Base-by-base conservation (phyloP, 805 yeast species). In the Saturnispora saitoi region DNA sequence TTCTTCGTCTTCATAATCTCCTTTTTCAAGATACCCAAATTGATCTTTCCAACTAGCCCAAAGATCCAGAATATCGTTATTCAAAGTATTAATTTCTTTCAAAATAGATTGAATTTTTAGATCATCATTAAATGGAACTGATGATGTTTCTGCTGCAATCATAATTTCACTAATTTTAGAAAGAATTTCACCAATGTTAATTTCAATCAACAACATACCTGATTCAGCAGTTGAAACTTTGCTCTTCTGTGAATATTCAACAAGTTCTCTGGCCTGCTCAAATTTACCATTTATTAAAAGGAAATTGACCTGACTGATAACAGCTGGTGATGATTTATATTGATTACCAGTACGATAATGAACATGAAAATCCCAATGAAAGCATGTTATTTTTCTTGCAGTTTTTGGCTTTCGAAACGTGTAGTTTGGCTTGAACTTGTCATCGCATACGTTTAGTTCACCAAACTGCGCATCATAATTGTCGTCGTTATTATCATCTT, bases 1-100 rank as follows among this genome's bases (percentile, higher is more conserved):
- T 17, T 7, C 76, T 12, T 70, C 72, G 57, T 75, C 80, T 58
- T 46, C 50, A 15, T 32, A 43, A 3, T 40, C 42, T 29, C 22
- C 17, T 7, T n/a, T 20, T 29, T 31, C 29, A 9, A n/a, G 9
- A 30, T 44, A 36, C 4, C 47, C 47, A 29, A 44, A 44, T 36
- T 44, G 34, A 37, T 44, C 47, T 28, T 36, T 44, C 42, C 41
- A 44, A 24, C 29, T 36, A 19, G 41, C 42, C 47, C 41, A 44
- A 11, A 43, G 9, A 32, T 43, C 46, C 30, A 43, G 9, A 31
- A 28, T 43, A 17, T 43, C 46, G 19, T 31, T 43, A n/a, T 43
- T 34, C 10, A 43, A 24, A 2, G 24, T 32, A 19, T 36, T 32
- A 15, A 43, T 36, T 34, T 24, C 39, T 20, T 26, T 34, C 10